A percentile compares a stretch with the other conserved stretches of the same genome.
These are phyloP conservation scores for Diaporthe sp. DNA, from an alignment of 2,329 filamentous ascomycete species.

Conservation along the genomic window DNA sequence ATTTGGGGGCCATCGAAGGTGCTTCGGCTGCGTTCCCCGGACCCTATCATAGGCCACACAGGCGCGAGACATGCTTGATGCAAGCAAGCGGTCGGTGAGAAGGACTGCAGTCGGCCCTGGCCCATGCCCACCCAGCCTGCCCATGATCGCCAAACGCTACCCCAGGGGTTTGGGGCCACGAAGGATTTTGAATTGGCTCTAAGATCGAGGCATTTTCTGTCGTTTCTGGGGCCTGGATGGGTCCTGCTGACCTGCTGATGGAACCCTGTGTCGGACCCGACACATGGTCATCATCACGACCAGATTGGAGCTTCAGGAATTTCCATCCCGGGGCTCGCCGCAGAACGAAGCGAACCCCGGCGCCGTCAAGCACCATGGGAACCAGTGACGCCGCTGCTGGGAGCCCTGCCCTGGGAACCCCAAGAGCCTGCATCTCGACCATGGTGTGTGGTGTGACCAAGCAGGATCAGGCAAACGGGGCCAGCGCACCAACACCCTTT, in stretches of 20 bases:
- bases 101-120: background rate
- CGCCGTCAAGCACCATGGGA: background rate
- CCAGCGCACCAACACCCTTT: constrained; percentile 19
- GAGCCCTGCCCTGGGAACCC: background rate
- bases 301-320: background rate
- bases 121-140: background rate
- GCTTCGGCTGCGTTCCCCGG: constrained; percentile 24
- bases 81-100: constrained; percentile 14
- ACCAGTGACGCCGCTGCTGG: background rate
- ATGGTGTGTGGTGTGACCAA: background rate
- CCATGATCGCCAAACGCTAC: background rate
- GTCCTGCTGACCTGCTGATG: constrained; percentile 22
- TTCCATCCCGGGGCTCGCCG: background rate
- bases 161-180: background rate
- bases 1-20: constrained; percentile 16
- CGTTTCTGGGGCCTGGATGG: background rate
- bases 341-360: background rate
- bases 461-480: constrained; percentile 30
- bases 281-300: background rate
- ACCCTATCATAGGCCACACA: background rate
- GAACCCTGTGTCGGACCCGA: background rate
- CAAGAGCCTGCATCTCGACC: background rate
- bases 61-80: constrained; percentile 29
- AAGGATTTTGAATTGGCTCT: constrained; percentile 15
- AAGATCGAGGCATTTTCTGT: constrained; percentile 28